phyloP scores from a whole-genome alignment of 352 stramenopile species.

The Phytophthora citrophthora region DNA sequence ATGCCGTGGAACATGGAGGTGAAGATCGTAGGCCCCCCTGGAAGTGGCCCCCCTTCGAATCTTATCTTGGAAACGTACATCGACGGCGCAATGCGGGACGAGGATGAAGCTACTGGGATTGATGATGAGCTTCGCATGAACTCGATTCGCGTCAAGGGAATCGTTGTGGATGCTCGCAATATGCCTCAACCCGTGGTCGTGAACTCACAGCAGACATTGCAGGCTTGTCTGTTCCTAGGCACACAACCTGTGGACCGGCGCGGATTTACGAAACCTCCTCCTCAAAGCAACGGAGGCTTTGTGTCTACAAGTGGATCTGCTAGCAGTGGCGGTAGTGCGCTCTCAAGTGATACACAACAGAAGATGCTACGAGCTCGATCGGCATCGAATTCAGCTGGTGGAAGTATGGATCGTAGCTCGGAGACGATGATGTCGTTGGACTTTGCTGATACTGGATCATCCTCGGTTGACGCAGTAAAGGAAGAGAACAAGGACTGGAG shows the following conservation, averaged over 20 bases:
- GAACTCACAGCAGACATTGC: slow-evolving; percentile 87
- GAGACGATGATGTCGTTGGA: slow-evolving; percentile 67
- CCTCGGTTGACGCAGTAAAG: slow-evolving; percentile 57
- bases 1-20: slow-evolving; percentile 94
- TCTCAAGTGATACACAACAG: slow-evolving; percentile 63
- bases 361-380: slow-evolving; percentile 67
- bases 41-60: slow-evolving; percentile 83
- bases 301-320: slow-evolving; percentile 56
- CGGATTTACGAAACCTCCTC: slow-evolving; percentile 87
- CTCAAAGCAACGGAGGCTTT: slow-evolving; percentile 87
- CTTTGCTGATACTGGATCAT: slow-evolving; percentile 71
- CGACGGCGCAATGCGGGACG: slow-evolving; percentile 77
- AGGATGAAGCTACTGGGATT: slow-evolving; percentile 75
- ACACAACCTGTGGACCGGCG: slow-evolving; percentile 86
- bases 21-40: slow-evolving; percentile 87
- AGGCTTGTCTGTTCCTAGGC: slow-evolving; percentile 86
- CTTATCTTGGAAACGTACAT: slow-evolving; percentile 91
- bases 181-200: slow-evolving; percentile 87
- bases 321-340: slow-evolving; percentile 35
- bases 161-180: slow-evolving; percentile 88
- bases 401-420: slow-evolving; percentile 66
- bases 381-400: slow-evolving; percentile 51
- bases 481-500: slow-evolving; percentile 92
- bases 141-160: slow-evolving; percentile 87
- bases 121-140: slow-evolving; percentile 87